These are phyloP conservation scores for Mycena olivaceomarginata DNA, from an alignment of 768 basidiomycete species.

Conservation along the genomic window DNA sequence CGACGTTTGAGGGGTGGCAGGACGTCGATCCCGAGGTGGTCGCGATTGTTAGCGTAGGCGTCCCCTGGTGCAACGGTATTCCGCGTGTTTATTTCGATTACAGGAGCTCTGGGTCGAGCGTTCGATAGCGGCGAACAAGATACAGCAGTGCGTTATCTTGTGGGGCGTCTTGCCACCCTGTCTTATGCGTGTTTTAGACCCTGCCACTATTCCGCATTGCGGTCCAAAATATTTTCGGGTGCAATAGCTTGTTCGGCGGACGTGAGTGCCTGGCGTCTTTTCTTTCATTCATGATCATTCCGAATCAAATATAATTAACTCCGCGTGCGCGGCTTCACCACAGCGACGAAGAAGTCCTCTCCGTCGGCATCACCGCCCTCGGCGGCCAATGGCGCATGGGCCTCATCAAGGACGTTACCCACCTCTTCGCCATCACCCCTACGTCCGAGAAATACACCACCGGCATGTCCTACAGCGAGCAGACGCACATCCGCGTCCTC, in stretches of 20 bases:
- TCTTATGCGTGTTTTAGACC: slow-evolving; percentile 20
- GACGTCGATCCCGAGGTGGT: slow-evolving; percentile 43
- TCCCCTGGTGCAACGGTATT: neutral
- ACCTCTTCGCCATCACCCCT: slow-evolving; percentile 80
- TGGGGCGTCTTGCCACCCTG: too few species aligned
- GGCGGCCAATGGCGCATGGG: slow-evolving; percentile 90
- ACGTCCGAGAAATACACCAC: slow-evolving; percentile 72
- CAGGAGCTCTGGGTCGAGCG: slow-evolving; percentile 43
- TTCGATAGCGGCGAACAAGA: slow-evolving; percentile 35
- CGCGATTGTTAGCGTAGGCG: slow-evolving; percentile 34
- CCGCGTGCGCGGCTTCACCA: slow-evolving; percentile 66
- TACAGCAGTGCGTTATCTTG: slow-evolving; percentile 30
- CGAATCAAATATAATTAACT: neutral
- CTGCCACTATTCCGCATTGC: slow-evolving; percentile 84
- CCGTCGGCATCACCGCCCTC: slow-evolving; percentile 81
- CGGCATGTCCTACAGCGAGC: slow-evolving; percentile 73
- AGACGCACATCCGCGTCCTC: slow-evolving; percentile 79
- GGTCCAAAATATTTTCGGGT: slow-evolving; percentile 88
- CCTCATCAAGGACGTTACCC: slow-evolving; percentile 91
- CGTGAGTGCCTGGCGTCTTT: slow-evolving; percentile 66
- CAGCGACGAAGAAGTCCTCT: slow-evolving; percentile 84
- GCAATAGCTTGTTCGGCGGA: slow-evolving; percentile 86
- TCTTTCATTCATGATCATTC: too few species aligned
- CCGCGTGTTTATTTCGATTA: neutral
- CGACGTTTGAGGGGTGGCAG: slow-evolving; percentile 61